Evolutionary conservation across 805 yeast genomes (phyloP).

Genomic region (Lipomyces mesembrius): DNA sequence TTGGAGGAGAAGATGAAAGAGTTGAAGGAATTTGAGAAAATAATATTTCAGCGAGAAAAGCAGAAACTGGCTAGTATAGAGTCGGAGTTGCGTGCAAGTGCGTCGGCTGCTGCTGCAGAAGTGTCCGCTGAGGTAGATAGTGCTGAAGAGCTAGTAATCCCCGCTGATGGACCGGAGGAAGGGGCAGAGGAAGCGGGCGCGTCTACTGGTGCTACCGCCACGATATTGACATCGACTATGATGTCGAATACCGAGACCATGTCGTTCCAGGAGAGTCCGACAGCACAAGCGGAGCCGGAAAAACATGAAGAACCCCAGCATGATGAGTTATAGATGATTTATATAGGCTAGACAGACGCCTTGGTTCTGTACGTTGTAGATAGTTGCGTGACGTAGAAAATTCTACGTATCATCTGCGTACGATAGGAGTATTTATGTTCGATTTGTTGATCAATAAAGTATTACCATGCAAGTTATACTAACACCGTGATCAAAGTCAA

Average conservation of each 20-base stretch:
- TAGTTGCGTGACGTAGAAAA: not conserved
- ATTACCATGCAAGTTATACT: not conserved
- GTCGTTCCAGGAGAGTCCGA: not conserved
- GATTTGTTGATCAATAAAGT: not conserved
- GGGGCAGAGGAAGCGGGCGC: constrained; percentile 3
- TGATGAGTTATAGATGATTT: constrained; percentile 22
- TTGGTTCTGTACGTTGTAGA: not conserved
- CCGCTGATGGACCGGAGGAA: constrained; percentile 4
- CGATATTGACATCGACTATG: constrained; percentile 15
- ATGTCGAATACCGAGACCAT: constrained; percentile 12
- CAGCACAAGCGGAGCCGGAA: constrained; percentile 14
- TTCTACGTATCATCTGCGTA: not conserved
- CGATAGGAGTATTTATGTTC: not conserved
- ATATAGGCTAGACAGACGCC: not conserved
- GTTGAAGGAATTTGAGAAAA: constrained; percentile 34
- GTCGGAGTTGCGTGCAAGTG: not conserved
- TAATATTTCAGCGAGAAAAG: constrained; percentile 26
- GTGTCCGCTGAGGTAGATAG: constrained; percentile 7
- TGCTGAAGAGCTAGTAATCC: constrained; percentile 3
- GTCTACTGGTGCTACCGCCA: constrained; percentile 5
- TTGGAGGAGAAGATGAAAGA: constrained; percentile 46
- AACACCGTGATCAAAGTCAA: not conserved
- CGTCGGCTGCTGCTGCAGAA: constrained; percentile 8
- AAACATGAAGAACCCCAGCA: constrained; percentile 9
- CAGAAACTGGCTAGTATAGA: constrained; percentile 13